Conservation (phyloP, 805 yeast species). For the Kluyveromyces dobzhanskii region DNA sequence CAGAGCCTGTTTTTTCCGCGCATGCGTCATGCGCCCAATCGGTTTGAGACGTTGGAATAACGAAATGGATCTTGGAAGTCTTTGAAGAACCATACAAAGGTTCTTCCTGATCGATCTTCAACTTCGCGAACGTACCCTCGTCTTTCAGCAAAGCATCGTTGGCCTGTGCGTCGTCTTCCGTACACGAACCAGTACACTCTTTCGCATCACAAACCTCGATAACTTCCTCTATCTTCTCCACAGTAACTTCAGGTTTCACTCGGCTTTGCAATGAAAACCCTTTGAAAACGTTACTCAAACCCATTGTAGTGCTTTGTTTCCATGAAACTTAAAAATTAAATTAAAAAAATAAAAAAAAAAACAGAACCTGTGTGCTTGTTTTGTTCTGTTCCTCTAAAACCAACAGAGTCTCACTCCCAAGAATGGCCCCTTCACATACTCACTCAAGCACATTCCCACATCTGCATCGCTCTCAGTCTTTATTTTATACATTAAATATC, state of each 20-base stretch:
- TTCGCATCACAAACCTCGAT: constrained; percentile 16
- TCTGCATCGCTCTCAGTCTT: no score
- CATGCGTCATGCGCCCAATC: constrained; percentile 83
- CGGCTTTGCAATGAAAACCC: neutral
- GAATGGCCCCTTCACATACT: no score
- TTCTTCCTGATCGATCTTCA: constrained; percentile 26
- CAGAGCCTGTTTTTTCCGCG: constrained; percentile 32
- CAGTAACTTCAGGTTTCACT: constrained; percentile 4
- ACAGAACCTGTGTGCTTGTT: no score
- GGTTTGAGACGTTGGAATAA: constrained; percentile 74
- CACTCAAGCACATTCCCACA: no score
- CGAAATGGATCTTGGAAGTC: constrained; percentile 60
- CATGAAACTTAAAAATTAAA: no score
- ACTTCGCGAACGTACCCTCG: constrained; percentile 16
- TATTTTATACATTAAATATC: no score
- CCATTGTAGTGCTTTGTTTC: no score
- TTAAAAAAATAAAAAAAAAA: no score
- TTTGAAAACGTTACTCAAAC: neutral
- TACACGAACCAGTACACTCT: constrained; percentile 8
- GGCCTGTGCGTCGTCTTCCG: constrained; percentile 20
- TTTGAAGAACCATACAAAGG: constrained; percentile 65
- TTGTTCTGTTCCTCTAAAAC: no score
- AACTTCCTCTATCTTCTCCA: constrained; percentile 13
- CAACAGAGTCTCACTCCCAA: no score
- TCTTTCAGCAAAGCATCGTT: constrained; percentile 23